phyloP scores from a whole-genome alignment of 192 early-diverging fungal species.

The Phycomyces nitens region DNA sequence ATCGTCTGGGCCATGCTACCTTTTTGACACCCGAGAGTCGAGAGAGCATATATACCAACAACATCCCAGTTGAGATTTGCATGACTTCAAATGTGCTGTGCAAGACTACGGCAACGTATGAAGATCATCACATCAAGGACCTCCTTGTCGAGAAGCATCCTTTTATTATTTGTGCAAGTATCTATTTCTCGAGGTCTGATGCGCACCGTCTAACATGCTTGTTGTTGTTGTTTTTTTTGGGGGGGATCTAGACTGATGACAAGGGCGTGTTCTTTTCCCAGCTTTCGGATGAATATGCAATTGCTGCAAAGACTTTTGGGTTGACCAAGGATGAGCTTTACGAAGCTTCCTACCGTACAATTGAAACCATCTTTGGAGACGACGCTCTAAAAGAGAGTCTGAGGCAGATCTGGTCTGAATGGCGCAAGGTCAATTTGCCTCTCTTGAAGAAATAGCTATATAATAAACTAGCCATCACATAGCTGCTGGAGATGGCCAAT shows the following conservation, averaged over 20 bases:
- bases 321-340: constrained; percentile 33
- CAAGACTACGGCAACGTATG: constrained; percentile 47
- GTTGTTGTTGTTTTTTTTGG: too few species aligned
- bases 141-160: constrained; percentile 41
- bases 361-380: constrained; percentile 42
- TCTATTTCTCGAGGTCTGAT: not conserved
- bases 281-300: constrained; percentile 36
- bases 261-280: constrained; percentile 42
- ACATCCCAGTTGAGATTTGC: constrained; percentile 58
- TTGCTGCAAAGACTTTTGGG: constrained; percentile 36
- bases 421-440: constrained; percentile 11
- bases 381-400: constrained; percentile 25
- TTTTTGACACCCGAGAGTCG: constrained; percentile 34
- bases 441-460: constrained; percentile 3
- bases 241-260: constrained; percentile 47
- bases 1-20: constrained; percentile 59
- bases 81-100: constrained; percentile 62
- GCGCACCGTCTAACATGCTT: not conserved
- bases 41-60: constrained; percentile 22
- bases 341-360: constrained; percentile 34
- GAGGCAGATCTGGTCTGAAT: constrained; percentile 16
- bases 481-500: too few species aligned
- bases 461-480: too few species aligned
- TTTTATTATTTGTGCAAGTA: constrained; percentile 49
- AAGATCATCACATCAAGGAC: constrained; percentile 52